Conservation (phyloP, 768 basidiomycete genomes). For the Russula dissimulans region DNA sequence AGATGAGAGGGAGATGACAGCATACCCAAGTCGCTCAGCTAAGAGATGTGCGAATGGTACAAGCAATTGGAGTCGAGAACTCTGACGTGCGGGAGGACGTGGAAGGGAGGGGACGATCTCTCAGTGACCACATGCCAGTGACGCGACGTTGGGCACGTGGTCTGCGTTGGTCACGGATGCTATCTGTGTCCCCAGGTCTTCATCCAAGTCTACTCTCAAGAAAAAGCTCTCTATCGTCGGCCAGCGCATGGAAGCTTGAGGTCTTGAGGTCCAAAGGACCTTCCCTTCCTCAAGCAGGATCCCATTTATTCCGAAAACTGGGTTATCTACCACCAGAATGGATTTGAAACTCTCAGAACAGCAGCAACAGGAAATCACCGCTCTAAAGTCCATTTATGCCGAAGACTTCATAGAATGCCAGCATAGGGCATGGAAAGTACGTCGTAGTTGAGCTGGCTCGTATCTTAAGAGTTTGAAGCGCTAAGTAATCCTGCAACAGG, state of each 20-base stretch:
- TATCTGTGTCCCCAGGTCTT: too few relatives aligned
- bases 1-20: not conserved
- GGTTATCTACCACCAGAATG: constrained; percentile 33
- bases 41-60: not conserved
- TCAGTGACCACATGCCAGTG: too few relatives aligned
- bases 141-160: too few relatives aligned
- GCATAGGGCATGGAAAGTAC: constrained; percentile 77
- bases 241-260: constrained; percentile 61
- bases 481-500: constrained; percentile 32
- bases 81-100: too few relatives aligned
- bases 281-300: constrained; percentile 48
- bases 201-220: not conserved
- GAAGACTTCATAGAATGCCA: constrained; percentile 67
- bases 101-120: too few relatives aligned
- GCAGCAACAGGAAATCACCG: constrained; percentile 63
- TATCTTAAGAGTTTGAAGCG: not conserved
- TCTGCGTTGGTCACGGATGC: too few relatives aligned
- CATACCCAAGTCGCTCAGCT: not conserved
- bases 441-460: constrained; percentile 10
- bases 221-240: not conserved
- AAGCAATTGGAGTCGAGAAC: not conserved
- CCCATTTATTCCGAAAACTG: constrained; percentile 21
- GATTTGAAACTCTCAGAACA: constrained; percentile 61
- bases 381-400: constrained; percentile 71
- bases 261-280: constrained; percentile 59